Evolutionary conservation across 495 filamentous ascomycete genomes (phyloP).

Genomic region (Penicillium robsamsonii): DNA sequence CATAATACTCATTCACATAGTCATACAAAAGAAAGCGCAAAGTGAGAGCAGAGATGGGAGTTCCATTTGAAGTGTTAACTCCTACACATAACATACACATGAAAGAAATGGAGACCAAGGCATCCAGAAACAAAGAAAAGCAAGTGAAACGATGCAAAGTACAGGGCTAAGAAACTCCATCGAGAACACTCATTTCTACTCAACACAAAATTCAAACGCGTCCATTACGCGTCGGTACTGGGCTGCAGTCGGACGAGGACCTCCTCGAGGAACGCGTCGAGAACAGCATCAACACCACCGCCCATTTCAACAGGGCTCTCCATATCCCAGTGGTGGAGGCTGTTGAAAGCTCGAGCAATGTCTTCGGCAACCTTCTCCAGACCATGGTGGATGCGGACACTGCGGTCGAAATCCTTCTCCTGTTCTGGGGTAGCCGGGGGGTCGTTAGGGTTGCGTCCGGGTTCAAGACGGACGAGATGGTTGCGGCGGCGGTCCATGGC

Average conservation of each 20-base stretch:
- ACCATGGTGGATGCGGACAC: constrained; percentile 75
- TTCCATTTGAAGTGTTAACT: background rate
- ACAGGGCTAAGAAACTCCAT: background rate
- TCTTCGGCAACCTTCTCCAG: constrained; percentile 76
- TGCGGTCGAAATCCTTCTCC: constrained; percentile 45
- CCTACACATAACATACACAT: constrained; percentile 1
- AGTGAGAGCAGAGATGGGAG: background rate
- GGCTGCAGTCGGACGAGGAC: constrained; percentile 86
- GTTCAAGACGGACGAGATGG: constrained; percentile 26
- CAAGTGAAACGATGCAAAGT: background rate
- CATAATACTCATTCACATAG: too few relatives aligned
- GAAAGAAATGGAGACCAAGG: background rate
- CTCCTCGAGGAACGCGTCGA: constrained; percentile 93
- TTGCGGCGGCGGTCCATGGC: constrained; percentile 73
- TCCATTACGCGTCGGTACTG: background rate
- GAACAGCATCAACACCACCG: constrained; percentile 75
- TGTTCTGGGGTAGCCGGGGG: constrained; percentile 18
- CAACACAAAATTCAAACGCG: background rate
- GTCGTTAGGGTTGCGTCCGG: constrained; percentile 15
- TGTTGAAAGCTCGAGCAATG: constrained; percentile 70
- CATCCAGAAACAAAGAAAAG: background rate
- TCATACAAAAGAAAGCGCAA: background rate
- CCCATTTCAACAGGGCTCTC: constrained; percentile 88
- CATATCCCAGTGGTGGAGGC: constrained; percentile 84
- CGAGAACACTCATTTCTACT: background rate